Percentiles rank a stretch among this genome's conserved stretches.
Evolutionary conservation across 495 filamentous ascomycete species (phyloP).

Genomic region (Aspergillus olivimuriae): DNA sequence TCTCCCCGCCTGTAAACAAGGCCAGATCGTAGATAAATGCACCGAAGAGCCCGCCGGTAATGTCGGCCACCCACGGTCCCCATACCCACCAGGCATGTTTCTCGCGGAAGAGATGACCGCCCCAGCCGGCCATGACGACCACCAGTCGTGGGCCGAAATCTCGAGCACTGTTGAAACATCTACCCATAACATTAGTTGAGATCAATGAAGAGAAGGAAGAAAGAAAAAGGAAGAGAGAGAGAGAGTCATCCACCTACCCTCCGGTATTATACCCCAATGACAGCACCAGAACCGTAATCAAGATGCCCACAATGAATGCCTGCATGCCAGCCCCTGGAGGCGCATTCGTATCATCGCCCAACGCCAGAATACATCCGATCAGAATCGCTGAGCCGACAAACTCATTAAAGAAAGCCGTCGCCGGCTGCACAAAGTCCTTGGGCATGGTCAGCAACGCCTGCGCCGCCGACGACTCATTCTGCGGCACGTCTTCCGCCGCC

Average conservation of each 20-base stretch:
- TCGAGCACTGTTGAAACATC: conserved; percentile 51
- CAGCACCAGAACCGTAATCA: conserved; percentile 18
- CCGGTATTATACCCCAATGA: conserved; percentile 18
- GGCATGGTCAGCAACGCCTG: conserved; percentile 47
- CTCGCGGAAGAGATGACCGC: conserved; percentile 19
- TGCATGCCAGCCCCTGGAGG: conserved; percentile 38
- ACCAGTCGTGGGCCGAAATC: conserved; percentile 53
- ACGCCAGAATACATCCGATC: conserved; percentile 48
- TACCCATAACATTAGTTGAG: conserved; percentile 41
- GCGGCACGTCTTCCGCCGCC: neutral
- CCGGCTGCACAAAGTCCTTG: conserved; percentile 41
- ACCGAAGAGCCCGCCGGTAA: conserved; percentile 41
- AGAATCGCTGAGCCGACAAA: conserved; percentile 46
- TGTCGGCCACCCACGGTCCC: conserved; percentile 44
- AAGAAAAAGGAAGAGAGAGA: neutral
- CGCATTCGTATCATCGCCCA: conserved; percentile 46
- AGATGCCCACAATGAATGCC: conserved; percentile 46
- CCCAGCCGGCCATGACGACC: conserved; percentile 47
- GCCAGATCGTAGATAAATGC: conserved; percentile 48
- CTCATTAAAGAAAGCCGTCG: conserved; percentile 50
- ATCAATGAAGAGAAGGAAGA: conserved; percentile 29
- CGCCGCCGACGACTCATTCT: conserved; percentile 9
- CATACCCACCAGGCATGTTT: conserved; percentile 52
- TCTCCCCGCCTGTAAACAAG: conserved; percentile 48
- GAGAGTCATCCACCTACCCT: conserved; percentile 16